Evolutionary conservation across 305 asterid species (phyloP).

Genomic region (Fraxinus nigra): DNA sequence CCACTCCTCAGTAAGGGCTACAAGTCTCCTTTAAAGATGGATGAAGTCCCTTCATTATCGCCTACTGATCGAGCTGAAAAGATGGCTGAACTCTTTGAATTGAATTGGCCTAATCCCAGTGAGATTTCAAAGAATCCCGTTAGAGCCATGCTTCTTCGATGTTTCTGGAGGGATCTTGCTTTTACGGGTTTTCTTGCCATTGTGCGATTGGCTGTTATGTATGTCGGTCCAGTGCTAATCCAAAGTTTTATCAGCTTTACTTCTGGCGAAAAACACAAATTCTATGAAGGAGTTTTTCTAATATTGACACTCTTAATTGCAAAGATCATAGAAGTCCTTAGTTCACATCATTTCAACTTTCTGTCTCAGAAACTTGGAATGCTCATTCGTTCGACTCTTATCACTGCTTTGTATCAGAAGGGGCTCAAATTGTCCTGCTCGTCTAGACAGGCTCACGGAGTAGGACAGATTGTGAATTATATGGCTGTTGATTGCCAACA

Average conservation of each 20-base stretch:
- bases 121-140: constrained; percentile 51
- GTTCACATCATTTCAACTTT: constrained; percentile 61
- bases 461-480: constrained; percentile 72
- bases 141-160: constrained; percentile 36
- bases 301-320: constrained; percentile 39
- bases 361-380: constrained; percentile 54
- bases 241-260: constrained; percentile 49
- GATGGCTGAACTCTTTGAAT: constrained; percentile 41
- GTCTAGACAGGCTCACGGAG: constrained; percentile 64
- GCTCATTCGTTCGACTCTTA: constrained; percentile 57
- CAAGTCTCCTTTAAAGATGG: constrained; percentile 39
- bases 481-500: constrained; percentile 75
- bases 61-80: constrained; percentile 38
- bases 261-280: constrained; percentile 38
- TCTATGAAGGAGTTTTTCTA: constrained; percentile 39
- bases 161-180: constrained; percentile 59
- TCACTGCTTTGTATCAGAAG: constrained; percentile 51
- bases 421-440: constrained; percentile 54
- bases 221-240: constrained; percentile 58
- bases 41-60: constrained; percentile 62
- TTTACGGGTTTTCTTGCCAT: constrained; percentile 47
- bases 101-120: constrained; percentile 49
- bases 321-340: constrained; percentile 49
- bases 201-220: constrained; percentile 42
- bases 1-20: constrained; percentile 56